phyloP scores from a whole-genome alignment of 2,329 filamentous ascomycete species.

The Dryadomyces quercus-mongolicae region DNA sequence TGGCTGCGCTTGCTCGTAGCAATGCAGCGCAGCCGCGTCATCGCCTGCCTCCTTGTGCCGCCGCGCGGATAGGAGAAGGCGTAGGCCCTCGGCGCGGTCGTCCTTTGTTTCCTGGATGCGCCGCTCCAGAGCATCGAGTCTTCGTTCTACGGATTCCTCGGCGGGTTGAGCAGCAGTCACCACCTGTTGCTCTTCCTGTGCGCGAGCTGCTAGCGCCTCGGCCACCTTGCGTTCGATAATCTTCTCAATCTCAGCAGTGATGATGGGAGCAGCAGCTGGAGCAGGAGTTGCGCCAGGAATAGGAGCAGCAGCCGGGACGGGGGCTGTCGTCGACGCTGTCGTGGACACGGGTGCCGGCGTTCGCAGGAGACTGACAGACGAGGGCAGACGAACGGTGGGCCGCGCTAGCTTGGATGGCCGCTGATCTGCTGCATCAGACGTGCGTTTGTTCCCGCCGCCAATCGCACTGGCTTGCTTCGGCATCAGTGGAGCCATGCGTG shows the following conservation, averaged over 20 bases:
- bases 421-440: slow-evolving; percentile 19
- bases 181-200: slow-evolving; percentile 27
- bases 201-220: slow-evolving; percentile 73
- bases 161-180: slow-evolving; percentile 14
- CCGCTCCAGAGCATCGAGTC: slow-evolving; percentile 73
- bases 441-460: slow-evolving; percentile 24
- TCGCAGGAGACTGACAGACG: slow-evolving; percentile 2
- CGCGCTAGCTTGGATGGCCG: slow-evolving; percentile 33
- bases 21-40: slow-evolving; percentile 62
- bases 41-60: slow-evolving; percentile 81
- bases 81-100: slow-evolving; percentile 66
- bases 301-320: too few species aligned
- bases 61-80: slow-evolving; percentile 79
- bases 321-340: not conserved
- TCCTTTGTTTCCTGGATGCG: slow-evolving; percentile 71
- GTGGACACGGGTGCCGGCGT: not conserved
- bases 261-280: slow-evolving; percentile 25
- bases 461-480: not conserved
- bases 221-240: slow-evolving; percentile 87
- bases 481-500: slow-evolving; percentile 9
- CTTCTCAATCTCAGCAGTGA: slow-evolving; percentile 66
- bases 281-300: not conserved
- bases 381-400: slow-evolving; percentile 13
- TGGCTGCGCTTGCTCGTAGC: slow-evolving; percentile 75
- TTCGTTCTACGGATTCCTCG: slow-evolving; percentile 59